Base-by-base conservation (phyloP, 441 rosid species). In the Croton setiger region DNA sequence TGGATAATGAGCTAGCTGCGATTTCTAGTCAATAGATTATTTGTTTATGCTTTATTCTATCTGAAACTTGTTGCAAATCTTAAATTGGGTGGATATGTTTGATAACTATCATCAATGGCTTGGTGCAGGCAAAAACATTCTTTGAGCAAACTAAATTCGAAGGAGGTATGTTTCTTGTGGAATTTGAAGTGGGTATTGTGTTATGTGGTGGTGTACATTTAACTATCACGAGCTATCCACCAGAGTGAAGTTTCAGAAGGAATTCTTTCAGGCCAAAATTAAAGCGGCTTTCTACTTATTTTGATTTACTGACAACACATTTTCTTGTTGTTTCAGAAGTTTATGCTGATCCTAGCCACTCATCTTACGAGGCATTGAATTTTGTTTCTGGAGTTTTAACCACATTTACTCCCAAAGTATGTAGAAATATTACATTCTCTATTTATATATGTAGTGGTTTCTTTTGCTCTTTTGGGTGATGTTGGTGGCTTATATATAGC, bases 261-360 rank as follows among this genome's bases (percentile, higher is more conserved):
- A 48, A 63, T 51, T 63, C 57, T 39, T 67, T 53, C 27, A 18
- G n/a, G 27, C 61, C 68, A 12, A 55, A 41, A 39, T 4, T 4
- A 49, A 17, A 14, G 58, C 54, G 68, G 60, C 48, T 64, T 63
- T 35, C n/a, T 72, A 72, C 60, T 47, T 51, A 33, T 62, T 76
- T 20, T 57, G 49, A 60, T 41, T 36, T 61, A 61, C 48, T 70
- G 43, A 71, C 27, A 41, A 39, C 61, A 3, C n/a, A 27, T 53
- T 18, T 53, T 69, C 56, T 11, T 66, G 71, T 44, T 64, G 63
- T 20, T 73, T 65, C 88, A 92, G 99, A 90, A 85, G 96, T 94
- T n/a, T 94, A 94, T 78, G 98, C 98, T 48, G 99, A 94, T 86
- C 97, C 96, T 48, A 84, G 68, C 74, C 96, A 92, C 11, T 80